These are phyloP conservation scores for Ophiocordyceps unilateralis DNA, from an alignment of 2,329 filamentous ascomycete genomes.

Conservation along the genomic window DNA sequence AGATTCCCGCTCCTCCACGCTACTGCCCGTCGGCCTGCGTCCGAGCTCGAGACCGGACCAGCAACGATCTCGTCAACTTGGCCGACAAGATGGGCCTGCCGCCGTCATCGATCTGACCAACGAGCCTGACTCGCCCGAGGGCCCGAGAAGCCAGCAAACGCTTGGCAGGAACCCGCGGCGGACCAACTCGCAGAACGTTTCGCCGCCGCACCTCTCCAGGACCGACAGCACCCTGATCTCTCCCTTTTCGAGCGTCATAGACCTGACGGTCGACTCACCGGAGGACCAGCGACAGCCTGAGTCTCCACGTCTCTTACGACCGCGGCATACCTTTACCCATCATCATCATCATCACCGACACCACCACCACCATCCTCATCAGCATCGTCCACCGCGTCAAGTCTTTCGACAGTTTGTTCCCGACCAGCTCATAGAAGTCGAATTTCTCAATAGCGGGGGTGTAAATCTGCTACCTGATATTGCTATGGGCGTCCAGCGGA, in stretches of 20 bases:
- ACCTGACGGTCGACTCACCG: slow-evolving; percentile 31
- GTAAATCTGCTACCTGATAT: slow-evolving; percentile 5
- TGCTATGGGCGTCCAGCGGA: slow-evolving; percentile 9
- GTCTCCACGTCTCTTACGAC: background rate
- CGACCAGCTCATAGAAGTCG: slow-evolving; percentile 11
- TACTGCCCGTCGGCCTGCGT: background rate
- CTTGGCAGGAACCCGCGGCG: slow-evolving; percentile 19
- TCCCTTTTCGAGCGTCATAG: slow-evolving; percentile 23
- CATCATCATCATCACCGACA: slow-evolving; percentile 1
- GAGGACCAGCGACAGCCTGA: slow-evolving; percentile 10
- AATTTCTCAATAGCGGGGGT: slow-evolving; percentile 7
- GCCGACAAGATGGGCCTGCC: background rate
- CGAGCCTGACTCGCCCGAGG: slow-evolving; percentile 28
- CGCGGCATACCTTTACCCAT: background rate
- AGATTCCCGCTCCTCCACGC: background rate
- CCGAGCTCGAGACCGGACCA: background rate
- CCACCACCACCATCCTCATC: slow-evolving; percentile 4
- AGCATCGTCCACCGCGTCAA: slow-evolving; percentile 1
- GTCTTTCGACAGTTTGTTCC: background rate
- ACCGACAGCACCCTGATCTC: slow-evolving; percentile 26
- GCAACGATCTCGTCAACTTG: background rate
- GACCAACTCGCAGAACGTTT: slow-evolving; percentile 21
- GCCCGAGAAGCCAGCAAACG: slow-evolving; percentile 15
- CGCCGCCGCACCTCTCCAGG: slow-evolving; percentile 24
- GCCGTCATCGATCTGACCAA: slow-evolving; percentile 32